phyloP scores from a whole-genome alignment of 2,329 filamentous ascomycete species.

The Nannizziopsis arthrosporioides region DNA sequence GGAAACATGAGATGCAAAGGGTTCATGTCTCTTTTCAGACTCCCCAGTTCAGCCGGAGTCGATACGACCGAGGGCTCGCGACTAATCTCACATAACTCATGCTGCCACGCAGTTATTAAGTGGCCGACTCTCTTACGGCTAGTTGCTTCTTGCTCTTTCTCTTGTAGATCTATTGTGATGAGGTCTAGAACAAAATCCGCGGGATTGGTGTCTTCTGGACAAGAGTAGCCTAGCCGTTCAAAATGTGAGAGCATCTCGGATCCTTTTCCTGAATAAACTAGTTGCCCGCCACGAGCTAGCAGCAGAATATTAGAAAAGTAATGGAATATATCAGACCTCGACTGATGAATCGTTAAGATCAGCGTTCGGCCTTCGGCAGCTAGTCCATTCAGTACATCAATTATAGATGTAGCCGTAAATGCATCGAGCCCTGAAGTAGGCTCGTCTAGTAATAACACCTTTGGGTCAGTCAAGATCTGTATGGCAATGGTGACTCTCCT shows the following conservation, averaged over 20 bases:
- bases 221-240: slow-evolving; percentile 47
- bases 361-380: slow-evolving; percentile 62
- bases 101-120: slow-evolving; percentile 50
- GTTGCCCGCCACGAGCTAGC: slow-evolving; percentile 56
- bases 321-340: slow-evolving; percentile 58
- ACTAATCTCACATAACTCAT: slow-evolving; percentile 16
- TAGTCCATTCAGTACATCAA: slow-evolving; percentile 59
- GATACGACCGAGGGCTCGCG: slow-evolving; percentile 39
- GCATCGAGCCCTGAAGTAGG: slow-evolving; percentile 66
- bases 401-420: slow-evolving; percentile 65
- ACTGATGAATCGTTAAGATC: slow-evolving; percentile 67
- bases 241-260: slow-evolving; percentile 57
- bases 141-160: slow-evolving; percentile 49
- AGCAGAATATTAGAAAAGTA: slow-evolving; percentile 62
- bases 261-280: slow-evolving; percentile 56
- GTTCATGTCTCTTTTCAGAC: slow-evolving; percentile 52
- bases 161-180: slow-evolving; percentile 63
- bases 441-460: slow-evolving; percentile 61
- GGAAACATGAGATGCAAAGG: slow-evolving; percentile 54
- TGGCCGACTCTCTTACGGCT: slow-evolving; percentile 51
- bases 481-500: slow-evolving; percentile 65
- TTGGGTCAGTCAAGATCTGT: slow-evolving; percentile 64
- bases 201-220: slow-evolving; percentile 59
- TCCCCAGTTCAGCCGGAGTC: slow-evolving; percentile 60
- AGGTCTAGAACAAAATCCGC: slow-evolving; percentile 68